phyloP scores from a whole-genome alignment of 2,329 filamentous ascomycete genomes.

The Lanzia echinophila region DNA sequence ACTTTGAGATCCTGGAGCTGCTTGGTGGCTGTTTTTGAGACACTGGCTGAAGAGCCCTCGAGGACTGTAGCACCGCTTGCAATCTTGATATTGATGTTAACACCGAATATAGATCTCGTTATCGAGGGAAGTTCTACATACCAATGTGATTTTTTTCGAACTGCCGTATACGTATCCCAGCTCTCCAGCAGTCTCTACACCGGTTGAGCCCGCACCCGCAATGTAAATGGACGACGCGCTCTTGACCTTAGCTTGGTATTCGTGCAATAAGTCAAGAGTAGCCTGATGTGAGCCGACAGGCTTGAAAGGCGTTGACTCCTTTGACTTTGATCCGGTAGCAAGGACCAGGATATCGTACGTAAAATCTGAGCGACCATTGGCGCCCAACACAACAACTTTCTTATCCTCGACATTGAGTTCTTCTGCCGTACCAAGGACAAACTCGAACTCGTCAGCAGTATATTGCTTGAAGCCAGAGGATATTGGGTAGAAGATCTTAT shows the following conservation, averaged over 20 bases:
- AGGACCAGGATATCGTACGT: slow-evolving; percentile 47
- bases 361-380: slow-evolving; percentile 27
- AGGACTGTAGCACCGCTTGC: slow-evolving; percentile 29
- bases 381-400: slow-evolving; percentile 35
- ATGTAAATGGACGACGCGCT: slow-evolving; percentile 25
- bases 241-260: slow-evolving; percentile 18
- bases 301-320: slow-evolving; percentile 43
- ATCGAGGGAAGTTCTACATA: slow-evolving; percentile 25
- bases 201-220: slow-evolving; percentile 29
- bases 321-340: slow-evolving; percentile 43
- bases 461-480: slow-evolving; percentile 42
- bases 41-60: slow-evolving; percentile 16
- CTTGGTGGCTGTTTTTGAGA: slow-evolving; percentile 29
- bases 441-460: slow-evolving; percentile 42
- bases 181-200: slow-evolving; percentile 31
- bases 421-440: slow-evolving; percentile 43
- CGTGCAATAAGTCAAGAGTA: slow-evolving; percentile 16
- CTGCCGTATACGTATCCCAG: slow-evolving; percentile 27
- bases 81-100: slow-evolving; percentile 15
- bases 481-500: slow-evolving; percentile 34
- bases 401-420: slow-evolving; percentile 37
- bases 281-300: slow-evolving; percentile 35
- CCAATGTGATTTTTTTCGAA: slow-evolving; percentile 25
- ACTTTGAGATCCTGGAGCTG: slow-evolving; percentile 46
- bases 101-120: not conserved